A percentile compares a stretch with the other conserved stretches of the same genome.
Conservation (phyloP, 805 yeast genomes). For the Ogataea trehalophila region DNA sequence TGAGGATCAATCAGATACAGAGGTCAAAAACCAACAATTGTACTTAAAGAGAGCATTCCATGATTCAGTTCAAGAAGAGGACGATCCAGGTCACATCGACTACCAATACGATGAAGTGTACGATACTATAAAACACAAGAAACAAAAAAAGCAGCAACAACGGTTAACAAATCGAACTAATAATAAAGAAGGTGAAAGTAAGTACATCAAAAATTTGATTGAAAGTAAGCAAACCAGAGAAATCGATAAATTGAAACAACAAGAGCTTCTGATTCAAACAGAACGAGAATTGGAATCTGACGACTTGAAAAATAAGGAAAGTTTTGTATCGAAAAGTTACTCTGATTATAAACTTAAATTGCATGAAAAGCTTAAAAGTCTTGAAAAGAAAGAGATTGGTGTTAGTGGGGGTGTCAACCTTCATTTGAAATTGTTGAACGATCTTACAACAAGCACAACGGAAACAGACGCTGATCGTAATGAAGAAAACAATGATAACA, state of each 20-base stretch:
- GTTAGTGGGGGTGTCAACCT: background rate
- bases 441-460: background rate
- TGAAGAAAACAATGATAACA: background rate
- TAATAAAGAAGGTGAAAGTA: constrained; percentile 6
- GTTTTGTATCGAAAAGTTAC: constrained; percentile 47
- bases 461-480: background rate
- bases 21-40: background rate
- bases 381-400: background rate
- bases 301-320: constrained; percentile 34
- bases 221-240: constrained; percentile 43
- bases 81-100: background rate
- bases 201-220: constrained; percentile 38
- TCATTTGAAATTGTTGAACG: constrained; percentile 1
- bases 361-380: background rate
- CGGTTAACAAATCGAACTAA: constrained; percentile 15
- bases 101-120: constrained; percentile 45
- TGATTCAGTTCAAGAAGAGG: background rate
- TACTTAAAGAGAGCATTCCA: background rate
- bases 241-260: constrained; percentile 37
- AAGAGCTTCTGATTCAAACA: constrained; percentile 33
- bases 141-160: constrained; percentile 11
- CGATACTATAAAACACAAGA: constrained; percentile 33
- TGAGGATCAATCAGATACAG: background rate
- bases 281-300: constrained; percentile 38
- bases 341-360: constrained; percentile 30